Percentiles rank a stretch among this genome's conserved stretches.
phyloP scores from a whole-genome alignment of 371 early-diverging fungal genomes.

The Zopfochytrium polystomum region DNA sequence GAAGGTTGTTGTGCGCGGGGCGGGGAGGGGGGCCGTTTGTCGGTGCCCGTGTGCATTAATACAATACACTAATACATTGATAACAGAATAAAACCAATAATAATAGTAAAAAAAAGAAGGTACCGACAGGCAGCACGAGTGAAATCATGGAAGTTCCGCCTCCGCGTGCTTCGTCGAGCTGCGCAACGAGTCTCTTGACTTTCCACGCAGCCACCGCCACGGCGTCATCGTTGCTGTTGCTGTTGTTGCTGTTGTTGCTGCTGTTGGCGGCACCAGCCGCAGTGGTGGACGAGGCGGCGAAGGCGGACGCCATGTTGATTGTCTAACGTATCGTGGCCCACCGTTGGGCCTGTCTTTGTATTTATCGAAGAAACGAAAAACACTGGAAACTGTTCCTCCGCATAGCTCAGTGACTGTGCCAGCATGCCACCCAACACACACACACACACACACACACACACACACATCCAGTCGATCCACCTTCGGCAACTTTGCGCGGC shows the following conservation, averaged over 20 bases:
- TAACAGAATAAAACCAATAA: no score
- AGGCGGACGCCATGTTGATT: not conserved
- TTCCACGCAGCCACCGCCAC: not conserved
- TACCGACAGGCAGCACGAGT: slow-evolving; percentile 73
- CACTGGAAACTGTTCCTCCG: not conserved
- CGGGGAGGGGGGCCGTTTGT: not conserved
- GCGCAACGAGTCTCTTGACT: slow-evolving; percentile 69
- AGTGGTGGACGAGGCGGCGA: not conserved
- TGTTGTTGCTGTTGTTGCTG: slow-evolving; percentile 1
- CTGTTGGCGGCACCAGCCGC: not conserved
- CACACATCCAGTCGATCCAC: not conserved
- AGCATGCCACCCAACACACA: no score
- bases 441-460: no score
- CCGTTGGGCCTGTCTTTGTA: not conserved
- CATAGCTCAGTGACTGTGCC: not conserved
- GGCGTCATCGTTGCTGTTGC: not conserved
- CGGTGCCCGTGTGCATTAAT: not conserved
- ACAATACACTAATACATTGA: not conserved
- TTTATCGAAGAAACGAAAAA: not conserved
- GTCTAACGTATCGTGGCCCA: no score
- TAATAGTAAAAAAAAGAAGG: no score
- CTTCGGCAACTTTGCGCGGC: not conserved
- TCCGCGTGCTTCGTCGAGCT: slow-evolving; percentile 90
- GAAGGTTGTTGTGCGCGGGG: not conserved
- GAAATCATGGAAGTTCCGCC: slow-evolving; percentile 99